Conservation (phyloP, 2,329 filamentous ascomycete species). For the Neonectria coccinea region DNA sequence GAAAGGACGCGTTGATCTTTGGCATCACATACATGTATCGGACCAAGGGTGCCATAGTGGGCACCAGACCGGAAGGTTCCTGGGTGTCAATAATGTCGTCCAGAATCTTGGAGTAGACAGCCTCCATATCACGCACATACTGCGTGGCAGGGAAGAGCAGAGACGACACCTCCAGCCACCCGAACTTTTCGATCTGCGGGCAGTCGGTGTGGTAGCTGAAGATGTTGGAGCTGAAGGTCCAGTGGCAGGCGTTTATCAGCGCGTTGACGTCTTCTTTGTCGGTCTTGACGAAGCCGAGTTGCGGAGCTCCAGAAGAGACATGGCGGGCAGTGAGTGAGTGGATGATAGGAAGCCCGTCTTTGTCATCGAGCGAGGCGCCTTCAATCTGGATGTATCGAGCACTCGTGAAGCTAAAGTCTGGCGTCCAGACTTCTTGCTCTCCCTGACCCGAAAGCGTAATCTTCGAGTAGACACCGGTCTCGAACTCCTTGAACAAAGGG, state of each 20-base stretch:
- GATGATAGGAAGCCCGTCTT: slow-evolving; percentile 48
- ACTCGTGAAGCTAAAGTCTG: slow-evolving; percentile 57
- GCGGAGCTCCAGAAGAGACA: slow-evolving; percentile 53
- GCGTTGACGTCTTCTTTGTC: slow-evolving; percentile 56
- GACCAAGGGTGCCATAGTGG: slow-evolving; percentile 60
- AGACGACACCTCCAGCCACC: slow-evolving; percentile 61
- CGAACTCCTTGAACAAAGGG: slow-evolving; percentile 51
- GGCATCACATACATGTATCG: slow-evolving; percentile 53
- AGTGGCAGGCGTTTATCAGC: slow-evolving; percentile 58
- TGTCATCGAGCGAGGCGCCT: slow-evolving; percentile 47
- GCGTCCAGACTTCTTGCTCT: slow-evolving; percentile 50
- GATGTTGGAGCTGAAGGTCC: slow-evolving; percentile 57
- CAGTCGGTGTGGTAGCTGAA: slow-evolving; percentile 62
- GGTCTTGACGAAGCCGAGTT: slow-evolving; percentile 52
- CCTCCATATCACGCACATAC: slow-evolving; percentile 60
- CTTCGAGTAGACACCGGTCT: slow-evolving; percentile 53
- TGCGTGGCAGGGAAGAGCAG: slow-evolving; percentile 59
- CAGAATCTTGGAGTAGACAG: slow-evolving; percentile 59
- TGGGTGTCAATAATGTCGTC: slow-evolving; percentile 60
- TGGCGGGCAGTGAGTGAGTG: slow-evolving; percentile 52
- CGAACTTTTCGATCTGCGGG: slow-evolving; percentile 61
- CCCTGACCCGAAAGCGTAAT: slow-evolving; percentile 49
- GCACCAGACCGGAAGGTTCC: slow-evolving; percentile 57
- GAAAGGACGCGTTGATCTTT: background rate
- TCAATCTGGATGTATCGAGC: slow-evolving; percentile 57